A percentile compares a stretch with the other conserved stretches of the same genome.
These are phyloP conservation scores for Quercus phellos DNA, from an alignment of 331 rosid genomes.

Conservation along the genomic window DNA sequence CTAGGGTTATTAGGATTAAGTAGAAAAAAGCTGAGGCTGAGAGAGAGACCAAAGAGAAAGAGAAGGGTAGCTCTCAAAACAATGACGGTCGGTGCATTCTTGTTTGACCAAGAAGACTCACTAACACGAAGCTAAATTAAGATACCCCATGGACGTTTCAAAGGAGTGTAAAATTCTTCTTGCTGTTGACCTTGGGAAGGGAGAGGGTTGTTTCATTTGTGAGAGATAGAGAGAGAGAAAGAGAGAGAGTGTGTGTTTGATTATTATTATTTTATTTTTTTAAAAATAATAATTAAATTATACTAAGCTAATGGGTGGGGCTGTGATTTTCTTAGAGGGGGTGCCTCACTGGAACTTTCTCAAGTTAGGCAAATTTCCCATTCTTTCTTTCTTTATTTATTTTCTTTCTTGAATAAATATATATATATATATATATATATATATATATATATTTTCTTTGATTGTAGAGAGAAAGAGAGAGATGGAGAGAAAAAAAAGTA, in stretches of 20 bases:
- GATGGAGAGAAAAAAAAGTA: neutral
- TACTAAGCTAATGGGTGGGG: neutral
- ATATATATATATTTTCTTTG: constrained; percentile 24
- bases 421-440: constrained; percentile 27
- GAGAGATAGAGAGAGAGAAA: neutral
- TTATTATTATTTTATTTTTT: too few species aligned
- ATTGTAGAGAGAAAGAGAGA: neutral
- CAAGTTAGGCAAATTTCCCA: constrained; percentile 12
- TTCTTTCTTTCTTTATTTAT: neutral
- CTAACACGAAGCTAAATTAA: constrained; percentile 41
- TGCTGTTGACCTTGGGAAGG: constrained; percentile 46
- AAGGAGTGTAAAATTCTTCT: constrained; percentile 26
- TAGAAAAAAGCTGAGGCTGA: neutral
- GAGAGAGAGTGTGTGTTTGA: neutral
- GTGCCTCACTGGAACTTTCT: constrained; percentile 26
- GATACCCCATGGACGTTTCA: constrained; percentile 23
- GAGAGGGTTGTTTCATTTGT: neutral
- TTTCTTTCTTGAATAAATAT: constrained; percentile 21
- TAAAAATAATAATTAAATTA: neutral
- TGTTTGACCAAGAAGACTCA: constrained; percentile 46
- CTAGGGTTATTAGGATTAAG: constrained; percentile 29
- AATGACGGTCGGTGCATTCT: constrained; percentile 53
- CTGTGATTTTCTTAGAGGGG: constrained; percentile 12
- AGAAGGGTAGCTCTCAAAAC: constrained; percentile 13
- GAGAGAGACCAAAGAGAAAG: constrained; percentile 26